Percentiles rank a stretch among this genome's conserved stretches.
These are phyloP conservation scores for Aspergillus fischeri DNA, from an alignment of 2,329 filamentous ascomycete species.

Conservation along the genomic window DNA sequence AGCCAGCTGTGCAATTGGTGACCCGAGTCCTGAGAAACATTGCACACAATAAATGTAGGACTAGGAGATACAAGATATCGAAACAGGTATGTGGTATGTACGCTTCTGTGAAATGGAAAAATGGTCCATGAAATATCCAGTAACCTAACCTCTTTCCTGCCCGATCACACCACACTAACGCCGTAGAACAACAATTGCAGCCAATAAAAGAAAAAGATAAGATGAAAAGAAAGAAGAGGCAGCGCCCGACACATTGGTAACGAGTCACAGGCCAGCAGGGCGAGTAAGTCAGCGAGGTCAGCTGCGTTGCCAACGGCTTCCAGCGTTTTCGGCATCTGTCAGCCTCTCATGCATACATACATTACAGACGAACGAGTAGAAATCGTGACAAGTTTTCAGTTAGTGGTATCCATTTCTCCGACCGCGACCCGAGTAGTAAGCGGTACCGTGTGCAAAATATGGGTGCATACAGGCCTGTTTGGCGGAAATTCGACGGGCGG, in stretches of 20 bases:
- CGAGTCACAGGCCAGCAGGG: neutral
- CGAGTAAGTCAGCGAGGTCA: neutral
- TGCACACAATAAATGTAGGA: too few relatives aligned
- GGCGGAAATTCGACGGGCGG: slow-evolving; percentile 78
- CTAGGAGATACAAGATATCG: neutral
- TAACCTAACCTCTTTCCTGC: slow-evolving; percentile 27
- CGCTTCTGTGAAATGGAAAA: slow-evolving; percentile 11
- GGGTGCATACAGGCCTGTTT: slow-evolving; percentile 82
- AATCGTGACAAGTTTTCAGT: slow-evolving; percentile 14
- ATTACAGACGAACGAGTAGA: slow-evolving; percentile 11
- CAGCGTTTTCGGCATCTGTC: neutral
- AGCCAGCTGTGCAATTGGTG: neutral
- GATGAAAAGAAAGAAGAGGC: slow-evolving; percentile 17
- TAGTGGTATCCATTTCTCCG: slow-evolving; percentile 38
- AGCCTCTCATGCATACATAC: slow-evolving; percentile 15
- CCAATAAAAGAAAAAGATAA: slow-evolving; percentile 20
- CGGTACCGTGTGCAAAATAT: slow-evolving; percentile 63
- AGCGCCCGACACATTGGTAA: neutral
- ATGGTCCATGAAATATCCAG: slow-evolving; percentile 28
- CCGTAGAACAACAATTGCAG: slow-evolving; percentile 23
- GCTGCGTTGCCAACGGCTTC: neutral
- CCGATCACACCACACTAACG: slow-evolving; percentile 29
- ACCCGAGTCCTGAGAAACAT: too few relatives aligned
- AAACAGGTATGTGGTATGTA: slow-evolving; percentile 26
- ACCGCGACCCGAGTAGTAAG: slow-evolving; percentile 45